Conservation (phyloP, 768 basidiomycete genomes). For the Mycena galericulata region DNA sequence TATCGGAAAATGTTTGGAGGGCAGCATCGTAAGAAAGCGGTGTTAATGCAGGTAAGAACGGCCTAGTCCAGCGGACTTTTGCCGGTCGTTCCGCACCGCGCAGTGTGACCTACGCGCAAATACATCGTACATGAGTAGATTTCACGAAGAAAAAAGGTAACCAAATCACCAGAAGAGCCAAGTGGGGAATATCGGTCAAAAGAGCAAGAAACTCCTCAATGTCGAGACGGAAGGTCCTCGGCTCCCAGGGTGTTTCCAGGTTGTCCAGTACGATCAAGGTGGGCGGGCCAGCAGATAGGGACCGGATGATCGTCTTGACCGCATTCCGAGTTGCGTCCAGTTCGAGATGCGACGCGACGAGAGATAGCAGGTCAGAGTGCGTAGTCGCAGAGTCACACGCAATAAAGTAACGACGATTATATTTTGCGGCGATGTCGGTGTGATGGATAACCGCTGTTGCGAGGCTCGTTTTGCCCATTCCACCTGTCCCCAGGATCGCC, state of each 20-base stretch:
- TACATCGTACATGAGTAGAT: background rate
- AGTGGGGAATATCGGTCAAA: background rate
- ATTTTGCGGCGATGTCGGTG: background rate
- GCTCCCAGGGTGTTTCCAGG: conserved; percentile 24
- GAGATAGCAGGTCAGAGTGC: background rate
- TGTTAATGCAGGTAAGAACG: background rate
- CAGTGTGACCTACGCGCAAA: background rate
- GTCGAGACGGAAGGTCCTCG: background rate
- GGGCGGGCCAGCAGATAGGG: background rate
- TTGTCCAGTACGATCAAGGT: conserved; percentile 13
- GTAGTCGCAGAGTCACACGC: background rate
- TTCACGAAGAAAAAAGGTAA: background rate
- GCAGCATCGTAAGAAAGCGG: background rate
- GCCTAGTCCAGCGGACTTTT: conserved; percentile 7
- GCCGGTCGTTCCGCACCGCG: background rate
- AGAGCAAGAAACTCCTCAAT: conserved; percentile 19
- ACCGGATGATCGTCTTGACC: background rate
- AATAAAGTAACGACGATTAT: background rate
- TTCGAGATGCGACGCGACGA: background rate
- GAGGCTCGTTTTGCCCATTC: background rate
- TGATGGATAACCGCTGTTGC: background rate
- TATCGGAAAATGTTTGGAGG: background rate
- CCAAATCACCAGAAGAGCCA: conserved; percentile 9
- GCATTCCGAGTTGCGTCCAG: background rate
- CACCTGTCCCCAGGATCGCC: background rate